These are phyloP conservation scores for Mortierella sp. DNA, from an alignment of 371 early-diverging fungal genomes.

Conservation along the genomic window DNA sequence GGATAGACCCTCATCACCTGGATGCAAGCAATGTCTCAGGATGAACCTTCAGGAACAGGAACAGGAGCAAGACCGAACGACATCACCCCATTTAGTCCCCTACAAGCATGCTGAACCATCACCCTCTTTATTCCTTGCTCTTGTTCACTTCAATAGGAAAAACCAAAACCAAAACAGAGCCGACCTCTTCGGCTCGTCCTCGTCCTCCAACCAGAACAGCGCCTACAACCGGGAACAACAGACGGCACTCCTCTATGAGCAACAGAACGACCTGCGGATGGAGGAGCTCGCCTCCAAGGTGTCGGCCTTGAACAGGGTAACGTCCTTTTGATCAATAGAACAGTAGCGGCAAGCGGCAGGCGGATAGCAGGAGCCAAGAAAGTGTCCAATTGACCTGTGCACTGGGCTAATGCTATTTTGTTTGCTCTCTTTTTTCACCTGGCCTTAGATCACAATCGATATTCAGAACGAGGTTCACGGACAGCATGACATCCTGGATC, in stretches of 20 bases:
- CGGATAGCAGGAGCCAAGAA: background rate
- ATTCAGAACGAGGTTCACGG: constrained; percentile 57
- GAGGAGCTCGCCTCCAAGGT: constrained; percentile 57
- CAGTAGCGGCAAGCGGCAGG: too few relatives aligned
- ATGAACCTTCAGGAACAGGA: background rate
- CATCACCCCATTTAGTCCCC: background rate
- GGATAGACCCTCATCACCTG: background rate
- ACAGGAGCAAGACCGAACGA: background rate
- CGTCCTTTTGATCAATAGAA: background rate
- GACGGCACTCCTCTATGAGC: constrained; percentile 52
- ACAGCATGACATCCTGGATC: constrained; percentile 52
- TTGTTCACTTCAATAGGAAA: constrained; percentile 39
- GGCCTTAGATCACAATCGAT: constrained; percentile 50
- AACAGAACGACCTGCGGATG: constrained; percentile 57
- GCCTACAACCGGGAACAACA: constrained; percentile 47
- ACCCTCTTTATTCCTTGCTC: background rate
- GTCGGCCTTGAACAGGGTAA: constrained; percentile 51
- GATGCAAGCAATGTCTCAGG: background rate
- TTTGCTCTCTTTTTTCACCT: background rate
- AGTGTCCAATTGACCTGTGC: background rate
- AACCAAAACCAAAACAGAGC: constrained; percentile 39
- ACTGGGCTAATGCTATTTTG: background rate
- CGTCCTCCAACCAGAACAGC: constrained; percentile 24
- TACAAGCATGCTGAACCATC: too few relatives aligned
- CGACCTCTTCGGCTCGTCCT: constrained; percentile 50